Evolutionary conservation across 495 filamentous ascomycete genomes (phyloP), one percentile per base, ranked within the genome.

Genomic region (Hypoxylon fuscum): DNA sequence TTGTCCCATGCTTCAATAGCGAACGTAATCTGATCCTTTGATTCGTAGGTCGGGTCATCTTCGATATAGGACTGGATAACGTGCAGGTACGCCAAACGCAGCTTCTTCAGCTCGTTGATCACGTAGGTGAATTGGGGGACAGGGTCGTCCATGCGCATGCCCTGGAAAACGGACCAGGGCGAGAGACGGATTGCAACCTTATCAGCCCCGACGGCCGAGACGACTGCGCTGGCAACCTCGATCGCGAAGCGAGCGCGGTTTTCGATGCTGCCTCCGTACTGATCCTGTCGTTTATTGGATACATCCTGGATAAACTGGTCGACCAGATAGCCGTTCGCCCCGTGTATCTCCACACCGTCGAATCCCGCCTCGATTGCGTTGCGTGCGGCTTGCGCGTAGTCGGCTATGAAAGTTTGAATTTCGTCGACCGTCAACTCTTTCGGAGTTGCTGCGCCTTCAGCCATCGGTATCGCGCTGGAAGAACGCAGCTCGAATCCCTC

Each of bases 311-410:
- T 77, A 70, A 92, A 92, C 66, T 92, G 89, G 64, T 92, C 87
- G 48, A 90, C 72, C 42, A 92, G 72, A 64, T 89, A 92, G 3
- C 89, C 89, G 61, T 92, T 91, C 0, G 87, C 87, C 14, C 76
- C 84, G 68, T 91, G 88, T 52, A 90, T 78, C 71, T 92, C 90
- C 10, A 92, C 88, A 18, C 88, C 89, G 63, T 91, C 89, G 53
- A 90, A 92, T 9, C 89, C 89, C 0, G 86, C 87, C 1, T 75
- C 76, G 18, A 89, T 74, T 1, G 86, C 85, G 38, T 83, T 85
- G 43, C 77, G 72, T 5, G 87, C 79, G 3, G 85, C 87, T 18
- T 80, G 72, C 5, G 76, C 84, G 46, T 81, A 88, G 58, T 81
- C 80, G 1, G 66, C 64, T 12, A 88, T 76, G 9, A 68, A 77